Conservation (phyloP, 306 rosid genomes). For the Argentina anserina region DNA sequence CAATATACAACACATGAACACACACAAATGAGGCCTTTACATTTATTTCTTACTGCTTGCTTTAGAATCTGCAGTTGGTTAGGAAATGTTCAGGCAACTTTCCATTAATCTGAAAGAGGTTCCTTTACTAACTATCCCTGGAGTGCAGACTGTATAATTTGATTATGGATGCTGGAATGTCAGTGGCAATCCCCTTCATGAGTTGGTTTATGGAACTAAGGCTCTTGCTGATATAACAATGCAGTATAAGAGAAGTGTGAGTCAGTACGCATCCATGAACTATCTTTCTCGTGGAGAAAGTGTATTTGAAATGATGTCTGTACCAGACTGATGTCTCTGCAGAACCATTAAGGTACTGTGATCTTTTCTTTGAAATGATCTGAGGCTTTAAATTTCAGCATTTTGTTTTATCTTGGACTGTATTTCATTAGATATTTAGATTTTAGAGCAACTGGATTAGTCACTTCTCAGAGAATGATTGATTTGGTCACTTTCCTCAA, state of each 20-base stretch:
- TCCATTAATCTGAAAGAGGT: conserved; percentile 18
- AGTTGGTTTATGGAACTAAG: conserved; percentile 44
- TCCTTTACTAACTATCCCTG: conserved; percentile 31
- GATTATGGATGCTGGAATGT: conserved; percentile 52
- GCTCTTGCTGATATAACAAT: conserved; percentile 52
- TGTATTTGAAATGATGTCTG: conserved; percentile 46
- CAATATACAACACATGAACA: neutral
- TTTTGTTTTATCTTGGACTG: neutral
- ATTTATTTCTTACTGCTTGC: neutral
- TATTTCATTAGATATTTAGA: neutral
- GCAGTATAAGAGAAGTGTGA: conserved; percentile 61
- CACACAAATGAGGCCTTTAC: neutral
- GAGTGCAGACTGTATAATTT: conserved; percentile 51
- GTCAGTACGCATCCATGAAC: conserved; percentile 39
- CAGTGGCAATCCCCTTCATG: conserved; percentile 22
- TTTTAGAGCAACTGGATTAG: conserved; percentile 17
- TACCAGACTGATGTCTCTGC: conserved; percentile 50
- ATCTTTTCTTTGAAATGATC: neutral
- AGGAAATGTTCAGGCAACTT: conserved; percentile 10
- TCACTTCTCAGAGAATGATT: conserved; percentile 38
- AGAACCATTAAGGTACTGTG: conserved; percentile 22
- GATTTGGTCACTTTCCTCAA: conserved; percentile 48
- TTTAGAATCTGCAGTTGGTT: conserved; percentile 1
- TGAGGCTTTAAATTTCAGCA: neutral
- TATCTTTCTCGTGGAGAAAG: conserved; percentile 54